A percentile compares a stretch with the other conserved stretches of the same genome.
These are phyloP conservation scores for Xylaria sp. DNA, from an alignment of 2,329 filamentous ascomycete genomes.

Conservation along the genomic window DNA sequence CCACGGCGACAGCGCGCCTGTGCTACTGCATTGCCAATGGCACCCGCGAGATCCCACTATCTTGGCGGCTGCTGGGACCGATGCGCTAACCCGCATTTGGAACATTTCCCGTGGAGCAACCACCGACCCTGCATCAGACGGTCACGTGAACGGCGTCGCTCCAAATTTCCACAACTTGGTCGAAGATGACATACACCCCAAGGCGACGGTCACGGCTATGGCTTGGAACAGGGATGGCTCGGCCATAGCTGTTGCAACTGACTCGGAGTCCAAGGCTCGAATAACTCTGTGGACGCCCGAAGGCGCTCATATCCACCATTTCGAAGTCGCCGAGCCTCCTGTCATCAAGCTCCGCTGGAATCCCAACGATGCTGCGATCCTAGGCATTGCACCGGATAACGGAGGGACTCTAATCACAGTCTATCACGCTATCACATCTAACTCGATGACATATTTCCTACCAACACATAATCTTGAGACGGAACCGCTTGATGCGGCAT, in stretches of 20 bases:
- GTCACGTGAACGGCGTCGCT: conserved; percentile 49
- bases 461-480: conserved; percentile 53
- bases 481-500: conserved; percentile 60
- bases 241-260: conserved; percentile 60
- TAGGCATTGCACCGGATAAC: conserved; percentile 60
- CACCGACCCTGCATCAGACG: conserved; percentile 47
- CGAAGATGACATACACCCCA: conserved; percentile 55
- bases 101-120: conserved; percentile 60
- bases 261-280: conserved; percentile 54
- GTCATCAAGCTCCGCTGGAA: conserved; percentile 66
- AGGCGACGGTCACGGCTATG: conserved; percentile 60
- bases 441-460: conserved; percentile 52
- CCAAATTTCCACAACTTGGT: conserved; percentile 52
- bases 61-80: conserved; percentile 69
- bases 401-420: conserved; percentile 59
- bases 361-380: conserved; percentile 54
- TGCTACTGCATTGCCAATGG: conserved; percentile 71
- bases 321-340: conserved; percentile 62
- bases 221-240: conserved; percentile 62
- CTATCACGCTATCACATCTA: conserved; percentile 49
- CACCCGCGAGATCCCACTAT: conserved; percentile 66
- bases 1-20: conserved; percentile 56
- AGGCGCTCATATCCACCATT: conserved; percentile 54
- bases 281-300: conserved; percentile 61
- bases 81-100: conserved; percentile 72